Evolutionary conservation across 2,329 filamentous ascomycete genomes (phyloP), one percentile per base, ranked within the genome.

Genomic region (Aspergillus sergii): DNA sequence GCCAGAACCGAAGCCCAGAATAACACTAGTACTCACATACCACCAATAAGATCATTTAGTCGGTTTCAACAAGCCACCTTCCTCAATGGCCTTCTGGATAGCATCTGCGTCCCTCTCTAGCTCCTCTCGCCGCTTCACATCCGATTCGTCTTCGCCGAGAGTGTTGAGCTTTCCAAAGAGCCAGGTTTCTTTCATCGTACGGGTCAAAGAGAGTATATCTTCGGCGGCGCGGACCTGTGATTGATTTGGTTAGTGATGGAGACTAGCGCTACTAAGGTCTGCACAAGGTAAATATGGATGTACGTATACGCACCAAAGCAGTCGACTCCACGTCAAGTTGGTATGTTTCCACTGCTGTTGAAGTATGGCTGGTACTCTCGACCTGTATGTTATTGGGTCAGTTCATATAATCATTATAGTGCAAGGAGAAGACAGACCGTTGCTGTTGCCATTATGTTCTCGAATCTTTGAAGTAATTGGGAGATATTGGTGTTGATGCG

Each of bases 131-230:
- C 79, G 71, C 70, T 80, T 70, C 12, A 75, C 68, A 58, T 81
- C 78, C 23, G 75, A 69, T 36, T 78, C 77, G 46, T 80, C 74
- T 61, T 78, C 77, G 16, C 79, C 82, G 1, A 89, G 72, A 0
- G 86, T 88, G 61, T 89, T 83, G 50, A 90, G 79, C 62, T 86
- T 85, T 3, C 88, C 88, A 69, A 89, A 89, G 7, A 90, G 79
- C 88, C 88, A 90, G 26, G 87, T 80, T 71, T 90, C 88, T 72
- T 90, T 89, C 76, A 91, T 80, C 30, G 84, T 82, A 26, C 88
- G 83, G 30, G 86, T 88, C 16, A 90, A 74, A 14, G 83, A 82
- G 62, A 88, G 81, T 12, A 89, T 79, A 60, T 89, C 87, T 76
- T 91, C 88, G 16, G 85, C 84, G 1, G 86, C 83, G 61, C 85